phyloP scores from a whole-genome alignment of 208 protist genomes.

The Leishmania tarentolae region DNA sequence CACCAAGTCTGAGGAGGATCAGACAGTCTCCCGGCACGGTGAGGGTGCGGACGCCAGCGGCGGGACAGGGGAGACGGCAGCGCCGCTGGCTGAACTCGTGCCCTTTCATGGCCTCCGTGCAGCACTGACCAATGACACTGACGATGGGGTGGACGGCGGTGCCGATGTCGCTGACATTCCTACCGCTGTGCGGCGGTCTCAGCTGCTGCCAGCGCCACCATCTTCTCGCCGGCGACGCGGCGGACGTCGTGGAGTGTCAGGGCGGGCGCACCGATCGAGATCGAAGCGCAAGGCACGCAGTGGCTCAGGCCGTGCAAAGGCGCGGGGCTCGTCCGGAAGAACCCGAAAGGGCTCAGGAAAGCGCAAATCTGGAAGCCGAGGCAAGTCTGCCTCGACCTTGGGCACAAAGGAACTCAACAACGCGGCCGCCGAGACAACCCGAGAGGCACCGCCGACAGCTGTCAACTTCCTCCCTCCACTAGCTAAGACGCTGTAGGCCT shows the following conservation, averaged over 20 bases:
- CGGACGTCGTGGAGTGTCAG: neutral
- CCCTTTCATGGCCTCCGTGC: slow-evolving; percentile 29
- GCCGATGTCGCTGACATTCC: slow-evolving; percentile 30
- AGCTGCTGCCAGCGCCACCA: neutral
- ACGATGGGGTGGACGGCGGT: neutral
- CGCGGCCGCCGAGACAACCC: slow-evolving; percentile 3
- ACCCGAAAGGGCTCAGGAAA: neutral
- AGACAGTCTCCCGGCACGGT: slow-evolving; percentile 43
- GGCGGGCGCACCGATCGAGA: neutral
- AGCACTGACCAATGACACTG: slow-evolving; percentile 9
- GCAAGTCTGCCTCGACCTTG: neutral
- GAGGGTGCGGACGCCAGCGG: slow-evolving; percentile 12
- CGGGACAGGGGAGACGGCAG: neutral
- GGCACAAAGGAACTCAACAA: slow-evolving; percentile 1
- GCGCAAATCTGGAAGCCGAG: neutral
- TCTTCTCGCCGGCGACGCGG: slow-evolving; percentile 4
- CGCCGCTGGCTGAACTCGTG: slow-evolving; percentile 24
- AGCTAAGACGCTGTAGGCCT: slow-evolving; percentile 16
- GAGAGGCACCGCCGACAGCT: neutral
- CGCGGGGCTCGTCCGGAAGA: neutral
- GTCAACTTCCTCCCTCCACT: slow-evolving; percentile 25
- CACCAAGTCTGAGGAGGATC: slow-evolving; percentile 69
- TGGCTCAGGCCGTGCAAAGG: neutral
- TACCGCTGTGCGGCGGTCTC: slow-evolving; percentile 7
- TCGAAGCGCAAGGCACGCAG: slow-evolving; percentile 6